These are phyloP conservation scores for Cryphonectria parasitica DNA, from an alignment of 2,329 filamentous ascomycete species.

Conservation along the genomic window DNA sequence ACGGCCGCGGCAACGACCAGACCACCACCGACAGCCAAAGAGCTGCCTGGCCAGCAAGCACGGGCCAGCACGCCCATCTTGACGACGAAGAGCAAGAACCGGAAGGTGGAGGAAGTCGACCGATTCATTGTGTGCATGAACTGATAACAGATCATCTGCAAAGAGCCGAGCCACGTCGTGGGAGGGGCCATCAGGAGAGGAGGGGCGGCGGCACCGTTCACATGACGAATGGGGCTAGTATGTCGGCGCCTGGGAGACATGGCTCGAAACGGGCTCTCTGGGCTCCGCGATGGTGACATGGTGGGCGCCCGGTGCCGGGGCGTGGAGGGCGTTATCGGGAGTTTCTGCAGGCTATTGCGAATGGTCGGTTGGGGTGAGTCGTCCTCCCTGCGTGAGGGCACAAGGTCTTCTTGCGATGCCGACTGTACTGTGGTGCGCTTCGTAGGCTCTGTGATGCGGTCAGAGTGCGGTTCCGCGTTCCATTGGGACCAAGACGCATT, in stretches of 20 bases:
- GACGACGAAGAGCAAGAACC: constrained; percentile 65
- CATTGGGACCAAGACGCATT: constrained; percentile 19
- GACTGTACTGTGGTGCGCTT: constrained; percentile 41
- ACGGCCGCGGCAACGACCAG: constrained; percentile 70
- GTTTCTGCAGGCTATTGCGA: constrained; percentile 40
- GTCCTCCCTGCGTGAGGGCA: constrained; percentile 32
- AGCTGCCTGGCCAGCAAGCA: constrained; percentile 73
- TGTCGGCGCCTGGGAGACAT: constrained; percentile 30
- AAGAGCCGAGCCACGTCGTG: constrained; percentile 39
- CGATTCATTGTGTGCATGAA: constrained; percentile 6
- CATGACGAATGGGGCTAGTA: constrained; percentile 20
- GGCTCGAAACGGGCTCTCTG: constrained; percentile 37
- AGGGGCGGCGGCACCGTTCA: constrained; percentile 34
- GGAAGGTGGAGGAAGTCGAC: constrained; percentile 42
- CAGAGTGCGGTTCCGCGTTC: constrained; percentile 19
- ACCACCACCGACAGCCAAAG: constrained; percentile 67
- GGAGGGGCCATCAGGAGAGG: constrained; percentile 58
- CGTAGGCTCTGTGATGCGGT: constrained; percentile 36
- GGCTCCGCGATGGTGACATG: constrained; percentile 47
- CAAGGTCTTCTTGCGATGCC: constrained; percentile 38
- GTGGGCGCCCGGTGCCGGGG: constrained; percentile 38
- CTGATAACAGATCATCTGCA: constrained; percentile 33
- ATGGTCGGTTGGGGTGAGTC: constrained; percentile 36
- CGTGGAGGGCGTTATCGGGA: constrained; percentile 35
- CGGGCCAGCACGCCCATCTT: constrained; percentile 70